A percentile compares a stretch with the other conserved stretches of the same genome.
phyloP scores from a whole-genome alignment of 2,329 filamentous ascomycete species.

The Pseudocercospora eumusae region DNA sequence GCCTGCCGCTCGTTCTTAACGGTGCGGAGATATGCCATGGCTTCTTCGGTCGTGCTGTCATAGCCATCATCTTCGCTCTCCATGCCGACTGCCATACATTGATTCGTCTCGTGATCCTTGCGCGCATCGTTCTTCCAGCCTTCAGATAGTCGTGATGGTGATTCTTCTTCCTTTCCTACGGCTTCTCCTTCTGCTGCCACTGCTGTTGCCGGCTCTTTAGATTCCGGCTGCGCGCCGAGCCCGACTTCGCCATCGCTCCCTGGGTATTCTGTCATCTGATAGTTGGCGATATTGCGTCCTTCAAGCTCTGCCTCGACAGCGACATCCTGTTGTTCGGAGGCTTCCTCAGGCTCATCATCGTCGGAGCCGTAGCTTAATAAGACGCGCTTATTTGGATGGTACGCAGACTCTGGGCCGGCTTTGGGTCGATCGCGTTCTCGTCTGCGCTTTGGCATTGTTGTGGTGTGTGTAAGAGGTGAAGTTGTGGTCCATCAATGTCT shows the following conservation, averaged over 20 bases:
- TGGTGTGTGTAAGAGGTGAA: not conserved
- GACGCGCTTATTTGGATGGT: constrained; percentile 40
- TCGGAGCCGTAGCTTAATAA: constrained; percentile 39
- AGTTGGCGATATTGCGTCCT: constrained; percentile 17
- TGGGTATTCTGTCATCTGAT: constrained; percentile 25
- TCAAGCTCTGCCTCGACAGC: not conserved
- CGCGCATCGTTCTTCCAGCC: constrained; percentile 1
- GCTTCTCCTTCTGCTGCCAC: not conserved
- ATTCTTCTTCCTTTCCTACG: constrained; percentile 6
- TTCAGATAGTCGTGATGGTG: not conserved
- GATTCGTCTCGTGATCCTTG: constrained; percentile 30
- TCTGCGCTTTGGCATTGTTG: constrained; percentile 33
- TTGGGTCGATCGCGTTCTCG: constrained; percentile 40
- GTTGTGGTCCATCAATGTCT: constrained; percentile 17
- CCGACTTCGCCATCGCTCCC: constrained; percentile 15
- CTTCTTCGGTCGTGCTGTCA: constrained; percentile 35
- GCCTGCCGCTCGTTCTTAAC: constrained; percentile 36
- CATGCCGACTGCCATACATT: constrained; percentile 33
- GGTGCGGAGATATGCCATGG: constrained; percentile 39
- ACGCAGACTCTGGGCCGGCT: constrained; percentile 31
- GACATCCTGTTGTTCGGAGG: not conserved
- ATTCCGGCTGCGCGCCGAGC: constrained; percentile 1
- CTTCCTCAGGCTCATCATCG: constrained; percentile 27
- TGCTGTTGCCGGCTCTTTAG: not conserved
- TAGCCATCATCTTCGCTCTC: constrained; percentile 30